These are phyloP conservation scores for Wickerhamiella lipophila DNA, from an alignment of 805 yeast genomes.

Conservation along the genomic window DNA sequence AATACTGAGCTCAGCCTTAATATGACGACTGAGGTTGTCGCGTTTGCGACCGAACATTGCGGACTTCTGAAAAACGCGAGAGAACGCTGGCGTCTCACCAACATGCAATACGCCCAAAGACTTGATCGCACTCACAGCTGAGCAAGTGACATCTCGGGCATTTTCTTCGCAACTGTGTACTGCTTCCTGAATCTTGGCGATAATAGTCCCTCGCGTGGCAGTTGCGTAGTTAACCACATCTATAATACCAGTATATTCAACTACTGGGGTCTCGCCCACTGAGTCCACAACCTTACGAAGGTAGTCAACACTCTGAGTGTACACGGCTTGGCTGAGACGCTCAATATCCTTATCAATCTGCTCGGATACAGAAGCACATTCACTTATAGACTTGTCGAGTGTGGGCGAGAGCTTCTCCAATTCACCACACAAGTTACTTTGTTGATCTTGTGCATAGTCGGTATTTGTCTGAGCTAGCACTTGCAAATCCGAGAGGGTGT, in stretches of 20 bases:
- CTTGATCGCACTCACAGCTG: conserved; percentile 50
- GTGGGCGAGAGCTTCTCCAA: conserved; percentile 51
- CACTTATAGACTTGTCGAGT: conserved; percentile 40
- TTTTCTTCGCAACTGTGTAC: conserved; percentile 53
- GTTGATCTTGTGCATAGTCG: conserved; percentile 39
- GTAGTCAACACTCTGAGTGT: conserved; percentile 44
- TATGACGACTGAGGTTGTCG: conserved; percentile 46
- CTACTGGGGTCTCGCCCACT: conserved; percentile 40
- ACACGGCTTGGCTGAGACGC: conserved; percentile 41
- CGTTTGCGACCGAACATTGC: conserved; percentile 71
- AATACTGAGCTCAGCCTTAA: conserved; percentile 48
- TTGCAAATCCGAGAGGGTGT: conserved; percentile 53
- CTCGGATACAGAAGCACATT: conserved; percentile 45
- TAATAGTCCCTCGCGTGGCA: conserved; percentile 54
- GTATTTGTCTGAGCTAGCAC: conserved; percentile 52
- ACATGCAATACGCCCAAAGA: conserved; percentile 49
- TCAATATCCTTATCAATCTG: conserved; percentile 54
- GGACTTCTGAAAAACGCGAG: conserved; percentile 39
- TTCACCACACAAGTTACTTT: conserved; percentile 35
- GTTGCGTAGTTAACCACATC: conserved; percentile 56
- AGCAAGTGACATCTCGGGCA: conserved; percentile 50
- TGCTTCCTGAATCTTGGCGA: conserved; percentile 48
- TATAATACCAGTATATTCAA: conserved; percentile 50
- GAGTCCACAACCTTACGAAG: conserved; percentile 41
- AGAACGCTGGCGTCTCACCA: conserved; percentile 43